phyloP scores from a whole-genome alignment of 2,329 filamentous ascomycete species.

The Colletotrichum higginsianum region DNA sequence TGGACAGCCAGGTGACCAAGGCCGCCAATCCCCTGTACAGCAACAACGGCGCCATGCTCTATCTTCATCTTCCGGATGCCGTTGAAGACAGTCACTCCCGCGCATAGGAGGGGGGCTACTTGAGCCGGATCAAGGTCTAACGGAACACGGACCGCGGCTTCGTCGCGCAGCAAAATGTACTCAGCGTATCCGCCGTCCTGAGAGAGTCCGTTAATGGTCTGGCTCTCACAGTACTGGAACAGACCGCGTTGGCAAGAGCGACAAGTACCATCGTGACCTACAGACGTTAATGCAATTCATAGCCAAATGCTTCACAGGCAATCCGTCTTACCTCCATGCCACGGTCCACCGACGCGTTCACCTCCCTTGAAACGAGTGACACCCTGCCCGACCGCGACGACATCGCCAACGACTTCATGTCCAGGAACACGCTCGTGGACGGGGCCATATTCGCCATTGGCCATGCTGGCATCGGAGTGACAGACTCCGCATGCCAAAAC shows the following conservation, averaged over 20 bases:
- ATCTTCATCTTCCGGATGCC: conserved; percentile 65
- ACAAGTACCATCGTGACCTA: conserved; percentile 73
- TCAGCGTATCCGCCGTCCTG: conserved; percentile 76
- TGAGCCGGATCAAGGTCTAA: conserved; percentile 62
- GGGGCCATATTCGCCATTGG: conserved; percentile 67
- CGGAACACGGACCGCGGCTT: conserved; percentile 72
- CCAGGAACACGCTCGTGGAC: conserved; percentile 75
- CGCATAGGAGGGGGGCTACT: conserved; percentile 66
- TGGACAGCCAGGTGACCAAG: conserved; percentile 77
- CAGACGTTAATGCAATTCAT: conserved; percentile 40
- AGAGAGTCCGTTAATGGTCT: conserved; percentile 74
- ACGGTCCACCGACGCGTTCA: conserved; percentile 76
- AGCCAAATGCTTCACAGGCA: neutral
- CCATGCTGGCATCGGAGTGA: conserved; percentile 70
- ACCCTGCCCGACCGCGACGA: conserved; percentile 71
- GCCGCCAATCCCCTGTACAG: conserved; percentile 73
- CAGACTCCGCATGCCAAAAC: conserved; percentile 81
- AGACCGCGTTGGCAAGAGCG: conserved; percentile 72
- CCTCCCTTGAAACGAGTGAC: conserved; percentile 74
- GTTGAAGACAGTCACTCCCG: conserved; percentile 64
- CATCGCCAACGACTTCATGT: conserved; percentile 79
- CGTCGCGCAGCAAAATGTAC: conserved; percentile 71
- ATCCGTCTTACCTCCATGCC: conserved; percentile 70
- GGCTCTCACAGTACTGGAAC: conserved; percentile 78
- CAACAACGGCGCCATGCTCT: conserved; percentile 53